phyloP scores from a whole-genome alignment of 2,329 filamentous ascomycete genomes.

The Trichoderma simmonsii region DNA sequence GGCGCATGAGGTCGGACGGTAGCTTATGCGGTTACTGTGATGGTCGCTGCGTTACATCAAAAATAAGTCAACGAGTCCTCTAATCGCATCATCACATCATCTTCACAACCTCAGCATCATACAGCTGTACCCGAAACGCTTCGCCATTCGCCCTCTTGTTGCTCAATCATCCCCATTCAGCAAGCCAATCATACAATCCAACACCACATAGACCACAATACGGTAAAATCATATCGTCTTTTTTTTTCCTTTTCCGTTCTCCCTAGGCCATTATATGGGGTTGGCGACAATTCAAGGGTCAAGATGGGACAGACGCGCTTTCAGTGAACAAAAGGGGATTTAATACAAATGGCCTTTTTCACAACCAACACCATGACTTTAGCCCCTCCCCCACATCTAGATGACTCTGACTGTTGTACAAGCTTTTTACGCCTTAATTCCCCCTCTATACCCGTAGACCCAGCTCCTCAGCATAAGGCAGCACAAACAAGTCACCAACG shows the following conservation, averaged over 20 bases:
- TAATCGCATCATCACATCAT: neutral
- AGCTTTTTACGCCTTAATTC: constrained; percentile 32
- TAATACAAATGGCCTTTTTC: constrained; percentile 41
- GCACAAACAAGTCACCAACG: constrained; percentile 85
- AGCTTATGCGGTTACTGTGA: neutral
- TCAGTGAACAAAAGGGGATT: constrained; percentile 34
- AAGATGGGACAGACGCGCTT: constrained; percentile 15
- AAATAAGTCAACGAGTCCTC: neutral
- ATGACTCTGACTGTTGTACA: constrained; percentile 43
- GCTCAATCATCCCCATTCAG: neutral
- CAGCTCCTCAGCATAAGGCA: constrained; percentile 92
- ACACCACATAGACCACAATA: neutral
- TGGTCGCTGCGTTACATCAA: neutral
- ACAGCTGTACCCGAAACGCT: neutral
- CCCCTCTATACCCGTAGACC: constrained; percentile 82
- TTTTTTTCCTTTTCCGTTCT: neutral
- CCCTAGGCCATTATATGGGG: neutral
- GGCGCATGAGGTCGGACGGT: neutral
- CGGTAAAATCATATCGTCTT: neutral
- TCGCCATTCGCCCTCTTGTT: neutral
- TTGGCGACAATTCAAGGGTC: neutral
- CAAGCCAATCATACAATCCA: neutral
- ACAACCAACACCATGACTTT: constrained; percentile 39
- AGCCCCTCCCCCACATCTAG: constrained; percentile 35
- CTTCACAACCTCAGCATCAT: neutral